Evolutionary conservation across 345 rosid genomes (phyloP).

Genomic region (Moricandia moricandioides): DNA sequence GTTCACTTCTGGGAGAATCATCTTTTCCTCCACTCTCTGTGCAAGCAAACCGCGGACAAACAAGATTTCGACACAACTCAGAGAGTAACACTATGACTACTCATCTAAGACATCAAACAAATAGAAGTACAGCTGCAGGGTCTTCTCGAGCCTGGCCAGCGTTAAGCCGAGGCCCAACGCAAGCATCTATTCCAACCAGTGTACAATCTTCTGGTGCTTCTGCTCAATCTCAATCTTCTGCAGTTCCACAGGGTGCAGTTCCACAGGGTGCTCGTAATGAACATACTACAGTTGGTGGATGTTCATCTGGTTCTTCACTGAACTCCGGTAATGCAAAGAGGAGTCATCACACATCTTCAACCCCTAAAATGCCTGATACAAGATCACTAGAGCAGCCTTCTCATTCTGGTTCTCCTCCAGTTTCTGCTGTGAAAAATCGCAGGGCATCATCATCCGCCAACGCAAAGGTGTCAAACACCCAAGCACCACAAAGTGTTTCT

Average conservation of each 20-base stretch:
- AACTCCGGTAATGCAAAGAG: conserved; percentile 36
- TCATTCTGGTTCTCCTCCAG: conserved; percentile 60
- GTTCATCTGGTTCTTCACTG: conserved; percentile 26
- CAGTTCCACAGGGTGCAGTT: conserved; percentile 34
- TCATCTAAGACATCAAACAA: conserved; percentile 49
- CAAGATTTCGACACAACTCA: conserved; percentile 39
- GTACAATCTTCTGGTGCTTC: conserved; percentile 36
- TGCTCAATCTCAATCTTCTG: conserved; percentile 11
- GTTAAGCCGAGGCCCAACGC: conserved; percentile 34
- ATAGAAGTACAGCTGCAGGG: conserved; percentile 36
- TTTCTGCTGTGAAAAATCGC: conserved; percentile 39
- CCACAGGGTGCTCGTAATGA: conserved; percentile 37
- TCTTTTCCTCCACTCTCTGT: conserved; percentile 77
- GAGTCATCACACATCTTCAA: conserved; percentile 52
- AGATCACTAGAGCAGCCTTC: conserved; percentile 37
- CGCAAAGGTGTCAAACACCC: not conserved
- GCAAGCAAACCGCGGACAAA: conserved; percentile 39
- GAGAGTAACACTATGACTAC: conserved; percentile 62
- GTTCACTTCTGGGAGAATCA: conserved; percentile 54
- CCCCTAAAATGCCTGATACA: conserved; percentile 50
- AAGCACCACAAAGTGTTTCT: not conserved
- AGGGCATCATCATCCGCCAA: conserved; percentile 37
- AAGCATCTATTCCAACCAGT: conserved; percentile 34
- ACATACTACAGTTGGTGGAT: conserved; percentile 14
- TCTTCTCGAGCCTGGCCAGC: conserved; percentile 61